Conservation (phyloP, 208 protist genomes). For the Herpetomonas muscarum region DNA sequence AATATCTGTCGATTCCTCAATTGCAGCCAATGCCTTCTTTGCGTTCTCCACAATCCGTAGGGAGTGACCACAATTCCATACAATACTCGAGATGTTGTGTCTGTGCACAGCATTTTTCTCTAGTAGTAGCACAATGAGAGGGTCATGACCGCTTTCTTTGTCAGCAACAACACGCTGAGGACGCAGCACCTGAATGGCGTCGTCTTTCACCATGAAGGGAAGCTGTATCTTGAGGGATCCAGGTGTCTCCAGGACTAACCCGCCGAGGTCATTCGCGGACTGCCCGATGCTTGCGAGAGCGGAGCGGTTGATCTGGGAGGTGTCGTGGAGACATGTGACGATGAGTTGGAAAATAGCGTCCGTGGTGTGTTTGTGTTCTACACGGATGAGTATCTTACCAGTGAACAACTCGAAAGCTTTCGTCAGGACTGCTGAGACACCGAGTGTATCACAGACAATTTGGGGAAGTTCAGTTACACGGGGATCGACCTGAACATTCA, state of each 20-base stretch:
- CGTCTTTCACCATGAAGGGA: conserved; percentile 53
- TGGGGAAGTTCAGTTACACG: conserved; percentile 44
- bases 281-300: conserved; percentile 23
- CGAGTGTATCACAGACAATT: conserved; percentile 43
- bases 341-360: conserved; percentile 51
- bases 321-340: conserved; percentile 49
- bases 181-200: conserved; percentile 22
- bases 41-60: conserved; percentile 54
- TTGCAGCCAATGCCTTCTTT: conserved; percentile 48
- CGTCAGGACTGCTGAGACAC: conserved; percentile 31
- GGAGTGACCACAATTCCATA: conserved; percentile 57
- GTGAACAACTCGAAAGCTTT: conserved; percentile 40
- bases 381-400: conserved; percentile 53
- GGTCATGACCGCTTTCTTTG: conserved; percentile 31
- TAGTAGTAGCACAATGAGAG: conserved; percentile 50
- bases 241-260: conserved; percentile 35
- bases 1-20: conserved; percentile 54
- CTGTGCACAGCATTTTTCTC: conserved; percentile 69
- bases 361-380: conserved; percentile 45
- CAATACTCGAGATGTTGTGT: conserved; percentile 52
- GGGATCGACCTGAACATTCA: conserved; percentile 50
- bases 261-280: conserved; percentile 46
- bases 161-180: conserved; percentile 20
- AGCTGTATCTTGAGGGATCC: conserved; percentile 35
- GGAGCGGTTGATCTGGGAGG: conserved; percentile 24